phyloP scores from a whole-genome alignment of 2,329 filamentous ascomycete species.

The Neonectria punicea region DNA sequence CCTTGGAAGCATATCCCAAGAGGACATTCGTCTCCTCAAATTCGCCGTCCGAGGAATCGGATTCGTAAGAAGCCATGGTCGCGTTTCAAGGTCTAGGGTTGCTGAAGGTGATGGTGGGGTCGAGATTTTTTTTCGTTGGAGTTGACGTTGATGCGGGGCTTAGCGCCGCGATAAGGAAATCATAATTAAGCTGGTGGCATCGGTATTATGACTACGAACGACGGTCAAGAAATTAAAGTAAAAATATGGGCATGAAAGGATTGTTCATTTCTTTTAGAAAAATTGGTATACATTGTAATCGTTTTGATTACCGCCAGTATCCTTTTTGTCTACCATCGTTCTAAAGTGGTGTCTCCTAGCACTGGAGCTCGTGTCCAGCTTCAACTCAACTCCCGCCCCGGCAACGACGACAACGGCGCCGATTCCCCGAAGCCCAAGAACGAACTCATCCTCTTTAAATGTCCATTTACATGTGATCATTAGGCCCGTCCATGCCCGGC shows the following conservation, averaged over 20 bases:
- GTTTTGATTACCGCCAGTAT: constrained; percentile 42
- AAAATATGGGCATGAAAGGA: background rate
- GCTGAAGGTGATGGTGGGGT: constrained; percentile 50
- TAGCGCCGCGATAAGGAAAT: constrained; percentile 35
- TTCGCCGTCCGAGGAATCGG: constrained; percentile 79
- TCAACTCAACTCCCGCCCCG: constrained; percentile 9
- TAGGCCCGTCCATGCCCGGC: constrained; percentile 71
- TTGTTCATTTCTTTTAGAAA: constrained; percentile 7
- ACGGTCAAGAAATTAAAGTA: background rate
- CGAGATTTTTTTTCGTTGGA: constrained; percentile 51
- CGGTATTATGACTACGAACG: background rate
- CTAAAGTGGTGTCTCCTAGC: constrained; percentile 47
- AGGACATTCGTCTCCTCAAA: constrained; percentile 88
- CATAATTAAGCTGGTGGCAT: background rate
- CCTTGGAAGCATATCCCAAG: constrained; percentile 86
- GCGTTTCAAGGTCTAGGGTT: constrained; percentile 29
- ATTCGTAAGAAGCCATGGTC: constrained; percentile 82
- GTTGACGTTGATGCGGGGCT: constrained; percentile 46
- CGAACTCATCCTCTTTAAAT: background rate
- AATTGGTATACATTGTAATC: constrained; percentile 32
- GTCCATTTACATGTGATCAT: constrained; percentile 58
- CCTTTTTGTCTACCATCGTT: constrained; percentile 53
- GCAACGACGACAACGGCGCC: background rate
- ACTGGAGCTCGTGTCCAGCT: background rate
- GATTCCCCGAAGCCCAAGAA: background rate